Evolutionary conservation across 768 basidiomycete genomes (phyloP), one percentile per base, ranked within the genome.

Genomic region (Lentinula sp.): DNA sequence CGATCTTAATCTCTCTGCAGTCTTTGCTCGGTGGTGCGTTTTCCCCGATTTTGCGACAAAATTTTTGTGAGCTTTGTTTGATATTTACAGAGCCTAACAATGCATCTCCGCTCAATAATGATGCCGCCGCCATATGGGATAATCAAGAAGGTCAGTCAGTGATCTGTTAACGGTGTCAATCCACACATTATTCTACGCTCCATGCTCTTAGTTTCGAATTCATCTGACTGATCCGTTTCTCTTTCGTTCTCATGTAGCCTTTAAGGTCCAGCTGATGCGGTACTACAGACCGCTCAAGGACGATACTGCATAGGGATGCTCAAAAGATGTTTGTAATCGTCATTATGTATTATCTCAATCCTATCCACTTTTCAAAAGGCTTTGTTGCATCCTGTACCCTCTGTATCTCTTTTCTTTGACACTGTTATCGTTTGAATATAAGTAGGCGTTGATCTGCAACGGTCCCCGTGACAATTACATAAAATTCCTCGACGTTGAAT

Each of bases 1-100:
- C 92, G 0, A 89, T 96, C 45, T 81, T 96, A 18, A 75, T 95
- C 8, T 95, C 93, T 11, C 73, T 96, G 60, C 94, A 96, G 69
- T 92, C 89, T 9, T 76, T 96, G 40, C 80, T 96, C 51, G 93
- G 93, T 66, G 93, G 93, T 93, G 67, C 42, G 83, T 73, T n/a
- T 45, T 13, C 13, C 8, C 40, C 32, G 31, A n/a, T 50, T 40
- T 60, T 52, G 45, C 21, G 7, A 32, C 16, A 13, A 31, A 4
- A 15, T 23, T 11, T 6, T 55, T 18, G 60, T n/a, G 54, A 46
- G 32, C 9, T 39, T 59, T 32, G 61, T 42, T 39, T 31, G 42
- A 40, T 53, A 16, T 43, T 60, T 32, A 52, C 67, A 93, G 93
- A 96, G 73, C 94, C 93, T 31, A 95, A 96, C 78, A 95, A 95